Base-by-base conservation (phyloP, 352 stramenopile species). In the Albugo candida region DNA sequence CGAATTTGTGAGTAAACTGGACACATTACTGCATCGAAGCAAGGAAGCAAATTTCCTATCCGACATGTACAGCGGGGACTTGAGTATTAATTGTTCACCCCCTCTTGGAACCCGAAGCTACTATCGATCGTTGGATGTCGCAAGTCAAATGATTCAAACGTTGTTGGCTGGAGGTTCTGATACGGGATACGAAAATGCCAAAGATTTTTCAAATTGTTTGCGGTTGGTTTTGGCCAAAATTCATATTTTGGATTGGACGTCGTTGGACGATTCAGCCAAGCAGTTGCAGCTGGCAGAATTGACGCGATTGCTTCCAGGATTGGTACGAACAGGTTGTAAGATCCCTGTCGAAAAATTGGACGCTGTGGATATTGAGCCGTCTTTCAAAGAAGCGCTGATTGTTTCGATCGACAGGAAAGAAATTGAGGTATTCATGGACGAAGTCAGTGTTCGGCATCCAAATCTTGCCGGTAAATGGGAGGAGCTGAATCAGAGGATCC, bases 191-290 rank as follows among this genome's bases (percentile, higher is more conserved):
- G 14, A 51, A 27, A 78, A 41, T 5, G 67, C 70, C 1, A 66
- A 56, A 14, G 60, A 51, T 8, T 83, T 84, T 46, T 56, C 79
- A 17, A 68, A 87, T 39, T 87, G 70, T 47, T 60, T 87, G 45
- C 65, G 69, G 1, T 59, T 83, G 36, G 55, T 84, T 16, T 41
- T 87, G 11, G 65, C 74, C 3, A 87, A 87, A 53, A 78, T 87
- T 2, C 70, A 67, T 13, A 79, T 83, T 20, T 43, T 87, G 36
- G 74, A 84, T 49, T 87, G 74, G 71, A 87, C 74, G 35, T 64
- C 64, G 13, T 52, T 83, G 13, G 67, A 83, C 13, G 65, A 77
- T 27, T 82, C 56, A 21, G 60, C 63, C 2, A 11, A 52, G 6
- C 20, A 48, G 40, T 65, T 83, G 20, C 65, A 80, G 41, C 36